Evolutionary conservation across 352 stramenopile species (phyloP).

Genomic region (Phytophthora vignae): DNA sequence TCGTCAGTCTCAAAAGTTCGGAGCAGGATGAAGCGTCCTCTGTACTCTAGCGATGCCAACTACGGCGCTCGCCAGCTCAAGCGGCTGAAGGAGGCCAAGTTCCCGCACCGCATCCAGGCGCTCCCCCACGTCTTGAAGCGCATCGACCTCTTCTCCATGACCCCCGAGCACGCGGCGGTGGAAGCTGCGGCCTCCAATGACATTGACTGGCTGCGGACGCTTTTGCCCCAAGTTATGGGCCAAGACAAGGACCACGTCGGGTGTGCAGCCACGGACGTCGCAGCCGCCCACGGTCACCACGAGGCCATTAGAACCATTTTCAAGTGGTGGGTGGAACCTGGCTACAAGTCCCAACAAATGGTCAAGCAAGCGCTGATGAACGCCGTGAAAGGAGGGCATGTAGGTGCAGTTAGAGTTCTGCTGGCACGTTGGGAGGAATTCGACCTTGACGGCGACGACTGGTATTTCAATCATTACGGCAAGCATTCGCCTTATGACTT

Average conservation of each 20-base stretch:
- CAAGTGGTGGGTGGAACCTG: conserved; percentile 4
- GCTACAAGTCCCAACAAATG: background rate
- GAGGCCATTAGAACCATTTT: conserved; percentile 2
- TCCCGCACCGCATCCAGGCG: background rate
- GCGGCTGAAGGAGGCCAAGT: background rate
- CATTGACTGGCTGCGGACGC: background rate
- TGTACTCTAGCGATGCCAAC: background rate
- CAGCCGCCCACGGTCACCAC: background rate
- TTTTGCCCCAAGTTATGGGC: background rate
- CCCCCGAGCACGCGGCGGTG: background rate
- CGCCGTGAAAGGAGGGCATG: background rate
- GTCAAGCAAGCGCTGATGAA: background rate
- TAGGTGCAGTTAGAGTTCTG: background rate
- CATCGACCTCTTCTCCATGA: background rate
- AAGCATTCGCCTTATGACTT: conserved; percentile 2
- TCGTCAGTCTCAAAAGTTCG: too few species aligned
- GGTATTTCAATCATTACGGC: background rate
- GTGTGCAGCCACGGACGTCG: background rate
- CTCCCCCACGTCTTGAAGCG: conserved; percentile 4
- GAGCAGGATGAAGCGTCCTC: background rate
- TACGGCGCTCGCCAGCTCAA: background rate
- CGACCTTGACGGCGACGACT: background rate
- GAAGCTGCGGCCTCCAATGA: conserved; percentile 8
- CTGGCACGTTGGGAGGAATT: conserved; percentile 8
- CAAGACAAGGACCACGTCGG: conserved; percentile 4